Evolutionary conservation across 2,329 filamentous ascomycete genomes (phyloP).

Genomic region (Sclerotinia sclerotiorum): DNA sequence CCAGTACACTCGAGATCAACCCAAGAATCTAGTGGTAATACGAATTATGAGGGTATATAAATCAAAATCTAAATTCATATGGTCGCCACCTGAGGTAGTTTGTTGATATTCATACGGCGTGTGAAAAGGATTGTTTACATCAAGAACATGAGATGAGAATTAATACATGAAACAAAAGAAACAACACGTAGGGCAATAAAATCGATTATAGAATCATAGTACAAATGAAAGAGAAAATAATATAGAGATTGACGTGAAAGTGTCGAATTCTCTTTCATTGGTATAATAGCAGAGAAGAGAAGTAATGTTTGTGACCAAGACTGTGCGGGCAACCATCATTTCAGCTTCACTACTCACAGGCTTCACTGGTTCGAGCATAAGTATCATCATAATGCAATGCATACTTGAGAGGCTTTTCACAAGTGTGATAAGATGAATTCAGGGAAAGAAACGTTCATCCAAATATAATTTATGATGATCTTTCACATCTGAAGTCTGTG

Average conservation of each 20-base stretch:
- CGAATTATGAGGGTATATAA: background rate
- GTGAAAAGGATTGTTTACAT: background rate
- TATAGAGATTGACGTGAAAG: background rate
- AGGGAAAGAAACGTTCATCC: background rate
- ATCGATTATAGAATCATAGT: background rate
- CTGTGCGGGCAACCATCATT: conserved; percentile 8
- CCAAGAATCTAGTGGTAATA: background rate
- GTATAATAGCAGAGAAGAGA: background rate
- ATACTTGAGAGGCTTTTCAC: background rate
- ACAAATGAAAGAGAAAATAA: background rate
- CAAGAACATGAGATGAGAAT: background rate
- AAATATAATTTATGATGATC: background rate
- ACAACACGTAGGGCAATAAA: background rate
- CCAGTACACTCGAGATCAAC: background rate
- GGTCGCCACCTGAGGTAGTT: background rate
- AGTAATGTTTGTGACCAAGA: conserved; percentile 7
- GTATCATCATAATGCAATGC: background rate
- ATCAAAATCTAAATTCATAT: background rate
- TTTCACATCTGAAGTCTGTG: background rate
- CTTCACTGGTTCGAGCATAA: conserved; percentile 18
- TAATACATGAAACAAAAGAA: background rate
- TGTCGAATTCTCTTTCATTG: background rate
- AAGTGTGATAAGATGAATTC: background rate
- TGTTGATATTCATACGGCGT: background rate
- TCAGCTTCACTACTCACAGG: conserved; percentile 11